Evolutionary conservation across 352 stramenopile species (phyloP), one percentile per base, ranked within the genome.

Genomic region (Phytophthora sojae): DNA sequence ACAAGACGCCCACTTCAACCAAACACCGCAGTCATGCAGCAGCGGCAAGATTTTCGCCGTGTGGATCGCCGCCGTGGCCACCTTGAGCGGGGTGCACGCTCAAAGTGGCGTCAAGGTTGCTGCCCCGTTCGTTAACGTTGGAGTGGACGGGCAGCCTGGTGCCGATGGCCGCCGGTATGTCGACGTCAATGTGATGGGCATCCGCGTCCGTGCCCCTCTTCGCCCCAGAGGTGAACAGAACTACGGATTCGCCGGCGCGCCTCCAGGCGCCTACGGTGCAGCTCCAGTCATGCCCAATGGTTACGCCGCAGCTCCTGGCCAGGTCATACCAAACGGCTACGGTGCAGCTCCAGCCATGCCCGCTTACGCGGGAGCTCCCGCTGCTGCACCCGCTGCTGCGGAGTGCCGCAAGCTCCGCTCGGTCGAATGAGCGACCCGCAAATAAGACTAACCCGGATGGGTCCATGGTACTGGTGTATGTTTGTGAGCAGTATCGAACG

Each of bases 31-130:
- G 45, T 17, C 59, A 66, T 66, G 59, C 59, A 58, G 35, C 58
- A 65, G 42, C 59, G 29, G 12, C 42, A 66, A 67, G 49, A 67
- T 67, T 15, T 53, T 60, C 51, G n/a, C 35, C 50, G 37, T 67
- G 23, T 59, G 32, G 25, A 53, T 67, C 50, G 39, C 29, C 21
- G 35, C 19, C 32, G 35, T 21, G n/a, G 35, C 25, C 35, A 7
- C 60, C 15, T 67, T 50, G 14, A 67, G 17, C 49, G 15, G 50
- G 5, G 49, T 39, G 26, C 32, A n/a, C 23, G 60, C 49, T n/a
- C 47, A 58, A 58, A 50, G 59, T 49, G 3, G 59, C 47, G 35
- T 44, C 35, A 44, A 44, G 4, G 35, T 44, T 44, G 35, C 9
- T 15, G 35, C 35, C 8, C 35, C 35, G 9, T 11, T 15, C 35